Evolutionary conservation across 441 rosid species (phyloP), one percentile per base, ranked within the genome.

Genomic region (Bruguiera hainesii): DNA sequence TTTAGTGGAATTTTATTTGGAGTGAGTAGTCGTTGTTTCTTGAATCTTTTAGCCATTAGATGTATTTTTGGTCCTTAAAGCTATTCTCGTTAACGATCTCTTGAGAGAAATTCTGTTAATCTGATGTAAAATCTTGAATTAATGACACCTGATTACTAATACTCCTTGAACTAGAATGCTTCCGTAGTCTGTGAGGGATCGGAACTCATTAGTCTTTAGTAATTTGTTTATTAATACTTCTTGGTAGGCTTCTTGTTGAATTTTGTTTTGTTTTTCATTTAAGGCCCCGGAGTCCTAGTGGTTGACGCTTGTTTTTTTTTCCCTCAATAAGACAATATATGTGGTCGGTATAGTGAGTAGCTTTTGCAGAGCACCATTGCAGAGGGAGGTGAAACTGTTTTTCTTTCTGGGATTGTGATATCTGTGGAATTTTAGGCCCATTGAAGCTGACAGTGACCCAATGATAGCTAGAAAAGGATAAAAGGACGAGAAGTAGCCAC

Each of bases 401-500:
- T 15, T 15, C 29, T 53, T 21, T 23, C 29, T 53, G 16, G 58
- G 11, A n/a, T 21, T 53, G 3, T 23, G 58, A 9, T 21, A 53
- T 21, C 58, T 53, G 58, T 53, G 58, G 58, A 53, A 20, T 53
- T 7, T 15, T 11, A 20, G 58, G 28, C 16, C 29, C 11, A 10
- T 20, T 9, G 29, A 53, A 23, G 55, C 64, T 64, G 35, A 29
- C 49, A 25, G 23, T 48, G 37, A 49, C 35, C 10, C 1, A 42
- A 23, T 26, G 6, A n/a, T 28, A 5, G 42, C 60, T 26, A 61
- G 70, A 56, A 55, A 64, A 56, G 28, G 63, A 59, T 20, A 39
- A 60, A 49, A 37, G 28, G 53, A 61, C 25, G 53, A 55, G 28
- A 53, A 53, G 60, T 63, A 21, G 37, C 50, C 7, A 8, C 37